Evolutionary conservation across 805 yeast species (phyloP).

Genomic region (Wilhelminamyces savonicus): DNA sequence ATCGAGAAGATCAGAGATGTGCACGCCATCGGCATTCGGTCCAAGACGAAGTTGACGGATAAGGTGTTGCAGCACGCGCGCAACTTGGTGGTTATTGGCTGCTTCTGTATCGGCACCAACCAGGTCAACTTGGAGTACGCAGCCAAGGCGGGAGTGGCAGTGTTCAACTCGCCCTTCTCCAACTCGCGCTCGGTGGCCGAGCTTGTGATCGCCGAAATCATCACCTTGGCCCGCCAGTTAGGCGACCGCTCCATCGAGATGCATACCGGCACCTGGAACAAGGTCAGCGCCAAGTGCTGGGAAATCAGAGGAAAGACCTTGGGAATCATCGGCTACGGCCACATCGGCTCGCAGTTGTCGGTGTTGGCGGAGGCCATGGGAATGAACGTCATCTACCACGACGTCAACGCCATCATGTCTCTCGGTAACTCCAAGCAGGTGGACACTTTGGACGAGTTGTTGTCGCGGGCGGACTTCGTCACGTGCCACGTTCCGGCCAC

Average conservation of each 20-base stretch:
- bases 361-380: constrained; percentile 98
- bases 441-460: constrained; percentile 72
- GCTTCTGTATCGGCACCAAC: constrained; percentile 99
- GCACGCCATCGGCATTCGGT: constrained; percentile 97
- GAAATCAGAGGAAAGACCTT: constrained; percentile 98
- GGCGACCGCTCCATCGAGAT: constrained; percentile 95
- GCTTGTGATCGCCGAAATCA: constrained; percentile 91
- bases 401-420: constrained; percentile 88
- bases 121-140: constrained; percentile 93
- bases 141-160: constrained; percentile 89
- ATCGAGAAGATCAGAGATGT: constrained; percentile 90
- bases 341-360: constrained; percentile 94
- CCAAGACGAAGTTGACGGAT: constrained; percentile 85
- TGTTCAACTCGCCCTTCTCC: constrained; percentile 97
- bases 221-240: constrained; percentile 89
- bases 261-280: constrained; percentile 97
- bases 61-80: constrained; percentile 78
- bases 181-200: constrained; percentile 99
- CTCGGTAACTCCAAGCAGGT: constrained; percentile 96
- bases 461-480: constrained; percentile 78
- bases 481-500: constrained; percentile 94
- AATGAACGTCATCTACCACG: constrained; percentile 92
- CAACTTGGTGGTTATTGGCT: constrained; percentile 85
- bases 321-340: constrained; percentile 97
- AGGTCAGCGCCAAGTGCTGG: constrained; percentile 93